A percentile compares a stretch with the other conserved stretches of the same genome.
phyloP scores from a whole-genome alignment of 2,329 filamentous ascomycete species.

The Colletotrichum graminicola region DNA sequence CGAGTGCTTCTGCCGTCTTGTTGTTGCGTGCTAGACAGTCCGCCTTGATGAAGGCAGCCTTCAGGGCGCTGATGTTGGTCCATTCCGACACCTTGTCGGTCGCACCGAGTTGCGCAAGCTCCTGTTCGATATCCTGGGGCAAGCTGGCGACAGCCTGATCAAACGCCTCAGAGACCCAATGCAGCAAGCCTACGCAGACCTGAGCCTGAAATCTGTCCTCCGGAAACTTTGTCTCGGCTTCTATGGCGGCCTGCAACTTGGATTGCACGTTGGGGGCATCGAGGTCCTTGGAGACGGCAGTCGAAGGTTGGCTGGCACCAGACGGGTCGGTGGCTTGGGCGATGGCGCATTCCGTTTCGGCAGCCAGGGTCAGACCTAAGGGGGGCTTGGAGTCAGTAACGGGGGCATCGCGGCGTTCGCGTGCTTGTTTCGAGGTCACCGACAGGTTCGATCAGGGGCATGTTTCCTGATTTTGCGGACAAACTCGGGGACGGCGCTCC shows the following conservation, averaged over 20 bases:
- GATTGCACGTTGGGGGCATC: slow-evolving; percentile 61
- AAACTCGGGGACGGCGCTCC: slow-evolving; percentile 88
- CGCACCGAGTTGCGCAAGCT: slow-evolving; percentile 65
- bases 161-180: slow-evolving; percentile 82
- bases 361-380: slow-evolving; percentile 76
- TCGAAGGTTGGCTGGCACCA: slow-evolving; percentile 55
- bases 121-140: slow-evolving; percentile 71
- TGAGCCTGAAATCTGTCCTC: slow-evolving; percentile 82
- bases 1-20: slow-evolving; percentile 69
- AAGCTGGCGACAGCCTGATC: slow-evolving; percentile 70
- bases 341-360: slow-evolving; percentile 76
- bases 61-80: slow-evolving; percentile 85
- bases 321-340: slow-evolving; percentile 65
- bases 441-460: slow-evolving; percentile 87
- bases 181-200: slow-evolving; percentile 86
- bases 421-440: slow-evolving; percentile 47
- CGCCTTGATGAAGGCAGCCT: slow-evolving; percentile 82
- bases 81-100: slow-evolving; percentile 73
- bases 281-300: slow-evolving; percentile 58
- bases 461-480: slow-evolving; percentile 96
- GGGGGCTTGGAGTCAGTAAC: slow-evolving; percentile 42
- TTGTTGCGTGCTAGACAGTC: slow-evolving; percentile 66
- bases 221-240: slow-evolving; percentile 64
- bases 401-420: slow-evolving; percentile 21
- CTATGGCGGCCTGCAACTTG: slow-evolving; percentile 68